Evolutionary conservation across 192 early-diverging fungal species (phyloP).

Genomic region (Backusella luteola): DNA sequence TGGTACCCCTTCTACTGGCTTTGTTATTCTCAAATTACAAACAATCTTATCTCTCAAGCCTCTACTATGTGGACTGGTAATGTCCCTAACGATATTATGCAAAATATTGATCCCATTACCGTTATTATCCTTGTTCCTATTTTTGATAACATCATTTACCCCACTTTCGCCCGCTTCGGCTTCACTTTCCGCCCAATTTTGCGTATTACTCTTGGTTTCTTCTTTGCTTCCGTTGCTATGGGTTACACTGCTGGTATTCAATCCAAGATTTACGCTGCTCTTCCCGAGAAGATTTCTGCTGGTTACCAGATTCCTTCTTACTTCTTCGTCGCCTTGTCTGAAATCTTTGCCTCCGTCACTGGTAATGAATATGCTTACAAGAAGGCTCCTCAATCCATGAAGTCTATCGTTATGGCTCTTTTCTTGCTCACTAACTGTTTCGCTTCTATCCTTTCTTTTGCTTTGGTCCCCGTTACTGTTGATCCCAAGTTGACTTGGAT

Average conservation of each 20-base stretch:
- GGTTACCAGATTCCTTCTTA: constrained; percentile 58
- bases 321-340: constrained; percentile 59
- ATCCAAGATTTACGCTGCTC: constrained; percentile 59
- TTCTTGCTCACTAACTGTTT: constrained; percentile 60
- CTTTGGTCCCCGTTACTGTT: constrained; percentile 52
- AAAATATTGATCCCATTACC: constrained; percentile 65
- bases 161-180: constrained; percentile 49
- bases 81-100: constrained; percentile 67
- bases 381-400: constrained; percentile 60
- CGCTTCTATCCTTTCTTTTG: constrained; percentile 55
- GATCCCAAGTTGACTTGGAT: constrained; percentile 62
- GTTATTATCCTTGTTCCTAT: constrained; percentile 71
- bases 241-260: constrained; percentile 63
- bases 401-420: constrained; percentile 71
- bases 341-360: constrained; percentile 71
- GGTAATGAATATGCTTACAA: constrained; percentile 70
- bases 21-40: constrained; percentile 61
- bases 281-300: constrained; percentile 52
- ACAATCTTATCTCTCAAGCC: constrained; percentile 62
- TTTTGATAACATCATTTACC: constrained; percentile 63
- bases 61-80: constrained; percentile 53
- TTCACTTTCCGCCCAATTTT: constrained; percentile 54
- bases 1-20: constrained; percentile 79
- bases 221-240: constrained; percentile 56
- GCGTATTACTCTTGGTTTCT: constrained; percentile 69